Percentiles rank a stretch among this genome's conserved stretches.
phyloP scores from a whole-genome alignment of 2,329 filamentous ascomycete species.

The Fusarium buxicola region DNA sequence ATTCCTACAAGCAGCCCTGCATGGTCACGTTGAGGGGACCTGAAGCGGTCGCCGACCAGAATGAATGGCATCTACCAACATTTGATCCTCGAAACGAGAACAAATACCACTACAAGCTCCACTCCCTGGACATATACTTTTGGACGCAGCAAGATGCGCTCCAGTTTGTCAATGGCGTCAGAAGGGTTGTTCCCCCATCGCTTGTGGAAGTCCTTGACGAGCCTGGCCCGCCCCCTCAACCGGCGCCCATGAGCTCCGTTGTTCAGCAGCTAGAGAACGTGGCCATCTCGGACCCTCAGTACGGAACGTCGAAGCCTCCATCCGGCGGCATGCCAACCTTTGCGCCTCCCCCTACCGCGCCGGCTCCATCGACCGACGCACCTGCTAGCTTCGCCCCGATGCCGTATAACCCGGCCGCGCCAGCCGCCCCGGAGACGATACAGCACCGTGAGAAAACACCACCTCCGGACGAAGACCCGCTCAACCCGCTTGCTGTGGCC shows the following conservation, averaged over 20 bases:
- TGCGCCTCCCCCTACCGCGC: constrained; percentile 42
- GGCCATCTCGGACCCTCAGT: constrained; percentile 71
- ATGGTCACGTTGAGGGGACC: constrained; percentile 76
- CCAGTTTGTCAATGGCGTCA: constrained; percentile 75
- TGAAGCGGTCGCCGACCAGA: constrained; percentile 59
- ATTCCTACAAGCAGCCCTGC: constrained; percentile 80
- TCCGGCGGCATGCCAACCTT: constrained; percentile 28
- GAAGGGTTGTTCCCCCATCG: constrained; percentile 70
- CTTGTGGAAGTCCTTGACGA: constrained; percentile 75
- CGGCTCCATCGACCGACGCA: constrained; percentile 34
- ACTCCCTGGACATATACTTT: constrained; percentile 82
- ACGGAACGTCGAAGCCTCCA: constrained; percentile 47
- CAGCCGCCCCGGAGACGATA: constrained; percentile 78
- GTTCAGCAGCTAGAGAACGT: constrained; percentile 80
- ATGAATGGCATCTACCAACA: constrained; percentile 80
- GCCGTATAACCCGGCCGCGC: constrained; percentile 83
- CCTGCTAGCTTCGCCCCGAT: constrained; percentile 67
- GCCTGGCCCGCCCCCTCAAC: constrained; percentile 62
- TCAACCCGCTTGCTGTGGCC: constrained; percentile 68
- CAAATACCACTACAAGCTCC: constrained; percentile 83
- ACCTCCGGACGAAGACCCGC: constrained; percentile 73
- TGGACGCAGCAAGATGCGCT: constrained; percentile 80
- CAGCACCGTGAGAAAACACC: constrained; percentile 83
- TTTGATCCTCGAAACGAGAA: constrained; percentile 79
- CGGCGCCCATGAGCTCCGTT: constrained; percentile 71